Evolutionary conservation across 192 early-diverging fungal genomes (phyloP), one percentile per base, ranked within the genome.

Genomic region (Funneliformis mosseae): DNA sequence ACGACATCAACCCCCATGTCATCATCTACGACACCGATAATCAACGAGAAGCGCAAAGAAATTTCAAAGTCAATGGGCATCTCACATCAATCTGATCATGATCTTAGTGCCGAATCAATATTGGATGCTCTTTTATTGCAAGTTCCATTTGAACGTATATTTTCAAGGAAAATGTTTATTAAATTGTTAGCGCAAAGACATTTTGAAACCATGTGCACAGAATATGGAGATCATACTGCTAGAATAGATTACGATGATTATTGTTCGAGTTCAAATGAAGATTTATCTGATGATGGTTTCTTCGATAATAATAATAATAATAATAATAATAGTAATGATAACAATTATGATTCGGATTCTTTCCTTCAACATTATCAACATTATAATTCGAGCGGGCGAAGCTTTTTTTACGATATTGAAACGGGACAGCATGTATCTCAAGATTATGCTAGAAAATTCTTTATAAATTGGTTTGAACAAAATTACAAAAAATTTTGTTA

Each of bases 191-290:
- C 63, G 4, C 63, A 64, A 18, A 64, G 63, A 64, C 63, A 64
- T 64, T 64, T 64, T 64, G 63, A 64, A 64, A 64, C 63, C 0
- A 64, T 64, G 63, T 64, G 63, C 18, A 8, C 63, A 7, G 63
- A 64, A 28, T 64, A 64, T 64, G 63, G 63, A 64, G 63, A 64
- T 64, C 63, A 64, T 9, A 64, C 63, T 27, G 63, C 63, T 23
- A 64, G 63, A 27, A 64, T 64, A 27, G 63, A 64, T 28, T 64
- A 64, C 11, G 63, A 64, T 64, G 63, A 64, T 64, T 64, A 64
- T 64, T 64, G 63, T 64, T 64, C 63, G 27, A 64, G 63, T 64
- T 64, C 63, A 27, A 64, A 64, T 64, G 63, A 64, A 64, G 63
- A 64, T 64, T 64, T 64, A 28, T 64, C 63, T 27, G 63, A 64